Evolutionary conservation across 2,329 filamentous ascomycete species (phyloP), one percentile per base, ranked within the genome.

Genomic region (Talaromyces sp.): DNA sequence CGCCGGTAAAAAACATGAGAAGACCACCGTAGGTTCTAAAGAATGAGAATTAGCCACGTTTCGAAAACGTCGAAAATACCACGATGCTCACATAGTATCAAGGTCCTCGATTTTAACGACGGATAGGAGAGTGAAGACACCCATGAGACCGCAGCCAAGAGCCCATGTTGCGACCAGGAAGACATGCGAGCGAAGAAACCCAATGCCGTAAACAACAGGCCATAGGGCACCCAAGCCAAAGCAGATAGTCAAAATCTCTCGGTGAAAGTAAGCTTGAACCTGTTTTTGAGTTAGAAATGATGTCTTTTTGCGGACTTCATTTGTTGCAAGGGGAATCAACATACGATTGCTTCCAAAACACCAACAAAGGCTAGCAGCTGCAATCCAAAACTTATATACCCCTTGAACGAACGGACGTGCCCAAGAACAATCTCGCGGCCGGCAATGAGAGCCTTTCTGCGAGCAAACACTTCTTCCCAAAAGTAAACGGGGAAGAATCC

Each of bases 381-480:
- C 11, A 94, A 58, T 0, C 80, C 63, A 36, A 96, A 79, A 24
- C 82, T 81, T 19, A 82, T 60, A 27, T 82, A 73, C 22, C 83
- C 84, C 19, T 80, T 76, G 24, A 81, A 75, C 0, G 87, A 86
- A 49, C 82, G 78, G 37, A 92, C 75, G 60, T 92, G 82, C 1
- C 83, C 81, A 60, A 96, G 86, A 8, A 97, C 76, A 45, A 83
- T 80, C 57, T 80, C 81, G 47, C 82, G 80, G 3, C 91, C 92
- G 56, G 86, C 81, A 5, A 75, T 66, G 11, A 97, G 72, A 37
- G 89, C 89, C 41, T 81, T 79, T 51, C 91, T 83, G 24, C 89
- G 85, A 3, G 90, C 89, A 71, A 88, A 93, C 0, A 97, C 90
- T 66, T 97, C 92, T 72, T 97, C 93, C 94, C 94, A 99, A 76